Evolutionary conservation across 1,284 basidiomycete genomes (phyloP).

Genomic region (Psilocybe mexicana): DNA sequence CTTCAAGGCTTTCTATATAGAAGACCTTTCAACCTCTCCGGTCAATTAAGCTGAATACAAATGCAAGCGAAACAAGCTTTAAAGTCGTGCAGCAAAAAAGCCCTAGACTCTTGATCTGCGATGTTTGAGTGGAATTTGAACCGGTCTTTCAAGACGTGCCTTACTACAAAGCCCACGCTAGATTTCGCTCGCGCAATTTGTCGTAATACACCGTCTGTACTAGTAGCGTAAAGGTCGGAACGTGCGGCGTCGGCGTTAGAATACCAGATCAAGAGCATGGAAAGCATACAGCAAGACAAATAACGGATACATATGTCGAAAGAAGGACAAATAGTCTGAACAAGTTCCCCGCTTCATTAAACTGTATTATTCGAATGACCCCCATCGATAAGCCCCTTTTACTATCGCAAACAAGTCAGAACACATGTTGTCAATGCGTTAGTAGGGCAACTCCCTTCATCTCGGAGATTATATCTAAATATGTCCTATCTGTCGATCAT

Average conservation of each 20-base stretch:
- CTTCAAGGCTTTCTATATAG: background rate
- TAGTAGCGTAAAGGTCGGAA: background rate
- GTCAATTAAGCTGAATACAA: conserved; percentile 1
- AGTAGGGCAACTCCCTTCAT: background rate
- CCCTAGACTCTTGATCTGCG: background rate
- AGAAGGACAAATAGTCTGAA: background rate
- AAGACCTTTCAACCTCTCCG: background rate
- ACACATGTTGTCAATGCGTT: background rate
- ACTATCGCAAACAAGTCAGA: background rate
- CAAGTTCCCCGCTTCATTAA: background rate
- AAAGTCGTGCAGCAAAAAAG: background rate
- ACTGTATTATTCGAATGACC: background rate
- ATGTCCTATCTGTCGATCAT: background rate
- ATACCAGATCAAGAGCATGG: background rate
- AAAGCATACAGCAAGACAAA: background rate
- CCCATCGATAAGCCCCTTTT: background rate
- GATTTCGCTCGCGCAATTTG: background rate
- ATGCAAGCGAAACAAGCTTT: background rate
- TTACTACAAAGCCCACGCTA: background rate
- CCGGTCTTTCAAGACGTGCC: conserved; percentile 1
- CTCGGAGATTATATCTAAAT: background rate
- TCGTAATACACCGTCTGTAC: background rate
- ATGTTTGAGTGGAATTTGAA: background rate
- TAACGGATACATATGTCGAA: background rate
- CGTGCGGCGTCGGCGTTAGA: background rate